Evolutionary conservation across 306 rosid species (phyloP).

Genomic region (Amphicarpaea edgeworthii): DNA sequence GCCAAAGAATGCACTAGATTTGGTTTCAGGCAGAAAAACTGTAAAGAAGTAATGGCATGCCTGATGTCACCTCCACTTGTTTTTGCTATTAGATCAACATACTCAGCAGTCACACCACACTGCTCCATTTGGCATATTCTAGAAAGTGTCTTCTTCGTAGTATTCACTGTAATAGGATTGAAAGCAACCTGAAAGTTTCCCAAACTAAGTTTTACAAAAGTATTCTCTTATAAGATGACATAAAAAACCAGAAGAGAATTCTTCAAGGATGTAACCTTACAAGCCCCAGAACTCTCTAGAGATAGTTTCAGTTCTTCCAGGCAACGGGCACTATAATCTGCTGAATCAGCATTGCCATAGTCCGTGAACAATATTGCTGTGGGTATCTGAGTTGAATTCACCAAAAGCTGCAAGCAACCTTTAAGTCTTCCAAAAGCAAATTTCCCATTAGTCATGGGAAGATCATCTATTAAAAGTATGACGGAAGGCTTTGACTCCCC

Average conservation of each 20-base stretch:
- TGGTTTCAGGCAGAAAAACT: constrained; percentile 79
- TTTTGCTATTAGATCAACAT: constrained; percentile 81
- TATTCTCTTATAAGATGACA: constrained; percentile 35
- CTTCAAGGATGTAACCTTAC: constrained; percentile 87
- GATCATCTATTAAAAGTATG: constrained; percentile 87
- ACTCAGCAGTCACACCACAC: constrained; percentile 64
- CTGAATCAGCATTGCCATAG: constrained; percentile 74
- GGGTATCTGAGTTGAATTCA: constrained; percentile 73
- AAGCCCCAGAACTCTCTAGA: constrained; percentile 91
- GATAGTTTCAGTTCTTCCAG: constrained; percentile 69
- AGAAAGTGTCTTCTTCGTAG: constrained; percentile 72
- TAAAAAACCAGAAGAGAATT: constrained; percentile 34
- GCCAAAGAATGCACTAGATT: constrained; percentile 58
- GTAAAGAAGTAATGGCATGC: constrained; percentile 89
- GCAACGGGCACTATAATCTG: constrained; percentile 60
- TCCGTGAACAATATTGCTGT: constrained; percentile 82
- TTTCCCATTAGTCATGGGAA: constrained; percentile 78
- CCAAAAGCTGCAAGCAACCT: constrained; percentile 72
- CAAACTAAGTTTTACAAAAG: constrained; percentile 41
- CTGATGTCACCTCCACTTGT: constrained; percentile 97
- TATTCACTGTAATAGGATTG: constrained; percentile 83
- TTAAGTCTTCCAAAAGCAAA: constrained; percentile 71
- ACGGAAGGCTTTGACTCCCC: constrained; percentile 68
- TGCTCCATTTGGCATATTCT: constrained; percentile 80
- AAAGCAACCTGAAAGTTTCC: constrained; percentile 74